Evolutionary conservation across 2,329 filamentous ascomycete species (phyloP), one percentile per base, ranked within the genome.

Genomic region (Aureobasidium melanogenum): DNA sequence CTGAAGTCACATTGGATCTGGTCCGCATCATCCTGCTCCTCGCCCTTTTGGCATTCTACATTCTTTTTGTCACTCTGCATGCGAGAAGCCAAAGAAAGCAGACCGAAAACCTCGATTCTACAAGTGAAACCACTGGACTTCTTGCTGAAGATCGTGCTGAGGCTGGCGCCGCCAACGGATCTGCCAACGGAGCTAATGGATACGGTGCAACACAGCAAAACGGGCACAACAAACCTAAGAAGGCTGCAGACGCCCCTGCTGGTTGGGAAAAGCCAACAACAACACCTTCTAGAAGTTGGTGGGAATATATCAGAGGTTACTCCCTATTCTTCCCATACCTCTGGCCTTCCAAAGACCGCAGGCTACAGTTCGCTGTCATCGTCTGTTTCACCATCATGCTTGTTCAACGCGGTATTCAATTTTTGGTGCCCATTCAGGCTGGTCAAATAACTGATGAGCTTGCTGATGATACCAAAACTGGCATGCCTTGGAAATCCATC

Each of bases 311-410:
- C 63, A 86, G 88, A 65, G 91, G 93, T 48, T 99, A 97, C 74
- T 89, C 88, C 14, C 80, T 97, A 56, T 96, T 99, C 75, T 95
- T 97, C 72, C 93, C 92, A 0, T 99, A 97, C 71, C 84, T 97
- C 62, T 99, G 94, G 94, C 94, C 94, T 0, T 88, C 86, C 69
- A 93, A 93, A 70, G 86, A 90, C 55, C 76, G 80, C 39, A 82
- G 80, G 65, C 79, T 99, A 60, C 88, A 97, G 76, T 66, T 91
- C 26, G 82, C 92, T 60, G 91, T 97, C 22, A 72, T 95, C 22
- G 69, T 91, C 51, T 97, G 94, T 75, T 92, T 97, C 69, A 57
- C 84, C 38, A 81, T 99, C 51, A 85, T 97, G 60, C 74, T 94
- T 48, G 69, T 88, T 12, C 92, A 97, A 77, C 87, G 94, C 64